Evolutionary conservation across 192 early-diverging fungal species (phyloP).

Genomic region (Coemansia sp.): DNA sequence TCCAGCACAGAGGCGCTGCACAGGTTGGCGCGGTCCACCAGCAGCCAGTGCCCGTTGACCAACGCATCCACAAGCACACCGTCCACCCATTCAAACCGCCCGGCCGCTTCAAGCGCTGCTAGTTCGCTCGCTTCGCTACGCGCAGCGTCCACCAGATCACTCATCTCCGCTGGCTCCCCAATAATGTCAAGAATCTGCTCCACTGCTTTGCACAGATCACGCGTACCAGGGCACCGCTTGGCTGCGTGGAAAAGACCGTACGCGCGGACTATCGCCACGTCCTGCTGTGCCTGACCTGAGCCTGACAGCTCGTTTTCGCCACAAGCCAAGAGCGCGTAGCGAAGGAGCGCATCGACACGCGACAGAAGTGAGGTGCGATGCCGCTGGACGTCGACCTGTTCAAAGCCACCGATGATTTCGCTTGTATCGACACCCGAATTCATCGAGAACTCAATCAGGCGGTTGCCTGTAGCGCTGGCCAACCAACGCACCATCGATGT

Average conservation of each 20-base stretch:
- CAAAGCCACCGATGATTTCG: slow-evolving; percentile 95
- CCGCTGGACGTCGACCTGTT: slow-evolving; percentile 87
- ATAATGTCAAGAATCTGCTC: slow-evolving; percentile 7
- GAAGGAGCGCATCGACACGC: neutral
- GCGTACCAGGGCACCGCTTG: neutral
- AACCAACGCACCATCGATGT: slow-evolving; percentile 83
- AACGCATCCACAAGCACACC: slow-evolving; percentile 88
- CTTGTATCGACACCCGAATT: slow-evolving; percentile 92
- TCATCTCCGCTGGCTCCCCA: neutral
- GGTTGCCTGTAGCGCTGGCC: slow-evolving; percentile 77
- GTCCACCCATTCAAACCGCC: slow-evolving; percentile 98
- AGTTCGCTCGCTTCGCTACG: slow-evolving; percentile 4
- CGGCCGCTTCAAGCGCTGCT: slow-evolving; percentile 55
- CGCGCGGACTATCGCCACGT: slow-evolving; percentile 1
- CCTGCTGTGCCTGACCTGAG: neutral
- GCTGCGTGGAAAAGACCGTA: neutral
- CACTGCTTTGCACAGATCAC: slow-evolving; percentile 10
- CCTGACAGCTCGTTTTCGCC: neutral
- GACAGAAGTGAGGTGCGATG: slow-evolving; percentile 49
- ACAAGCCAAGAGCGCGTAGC: neutral
- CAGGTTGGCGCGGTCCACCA: slow-evolving; percentile 95
- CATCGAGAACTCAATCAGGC: slow-evolving; percentile 92
- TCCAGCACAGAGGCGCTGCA: slow-evolving; percentile 95
- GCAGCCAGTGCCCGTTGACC: slow-evolving; percentile 87
- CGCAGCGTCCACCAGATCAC: neutral